phyloP scores from a whole-genome alignment of 768 basidiomycete genomes.

The Suillus brevipes region DNA sequence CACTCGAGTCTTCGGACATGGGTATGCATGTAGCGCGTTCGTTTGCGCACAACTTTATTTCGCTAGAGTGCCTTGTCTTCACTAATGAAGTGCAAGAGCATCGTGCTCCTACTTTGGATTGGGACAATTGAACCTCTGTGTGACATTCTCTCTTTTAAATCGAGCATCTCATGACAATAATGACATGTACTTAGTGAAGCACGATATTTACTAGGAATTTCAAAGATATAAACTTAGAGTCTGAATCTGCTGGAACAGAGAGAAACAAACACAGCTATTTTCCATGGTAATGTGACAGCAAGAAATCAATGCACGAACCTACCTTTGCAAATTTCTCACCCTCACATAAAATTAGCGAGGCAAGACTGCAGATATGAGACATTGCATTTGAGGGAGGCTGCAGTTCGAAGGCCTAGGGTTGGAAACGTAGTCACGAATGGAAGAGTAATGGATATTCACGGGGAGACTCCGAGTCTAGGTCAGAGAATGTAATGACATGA shows the following conservation, averaged over 20 bases:
- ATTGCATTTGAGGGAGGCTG: background rate
- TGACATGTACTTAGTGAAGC: background rate
- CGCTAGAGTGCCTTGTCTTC: background rate
- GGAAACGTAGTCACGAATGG: background rate
- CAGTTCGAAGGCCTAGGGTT: background rate
- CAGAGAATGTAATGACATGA: too few relatives aligned
- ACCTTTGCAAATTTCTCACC: background rate
- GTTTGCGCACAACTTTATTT: background rate
- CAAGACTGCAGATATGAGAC: background rate
- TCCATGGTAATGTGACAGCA: background rate
- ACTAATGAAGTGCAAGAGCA: background rate
- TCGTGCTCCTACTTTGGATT: background rate
- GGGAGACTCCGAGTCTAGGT: background rate
- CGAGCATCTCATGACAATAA: background rate
- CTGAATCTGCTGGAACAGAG: background rate
- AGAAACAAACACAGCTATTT: background rate
- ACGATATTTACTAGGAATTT: too few relatives aligned
- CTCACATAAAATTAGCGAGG: background rate
- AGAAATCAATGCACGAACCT: background rate
- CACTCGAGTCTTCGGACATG: background rate
- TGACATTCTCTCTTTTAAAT: background rate
- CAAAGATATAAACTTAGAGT: background rate
- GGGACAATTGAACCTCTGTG: background rate
- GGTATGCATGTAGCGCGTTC: background rate
- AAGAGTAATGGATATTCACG: background rate